Evolutionary conservation across 768 basidiomycete species (phyloP), one percentile per base, ranked within the genome.

Genomic region (Pleurotus tuoliensis): DNA sequence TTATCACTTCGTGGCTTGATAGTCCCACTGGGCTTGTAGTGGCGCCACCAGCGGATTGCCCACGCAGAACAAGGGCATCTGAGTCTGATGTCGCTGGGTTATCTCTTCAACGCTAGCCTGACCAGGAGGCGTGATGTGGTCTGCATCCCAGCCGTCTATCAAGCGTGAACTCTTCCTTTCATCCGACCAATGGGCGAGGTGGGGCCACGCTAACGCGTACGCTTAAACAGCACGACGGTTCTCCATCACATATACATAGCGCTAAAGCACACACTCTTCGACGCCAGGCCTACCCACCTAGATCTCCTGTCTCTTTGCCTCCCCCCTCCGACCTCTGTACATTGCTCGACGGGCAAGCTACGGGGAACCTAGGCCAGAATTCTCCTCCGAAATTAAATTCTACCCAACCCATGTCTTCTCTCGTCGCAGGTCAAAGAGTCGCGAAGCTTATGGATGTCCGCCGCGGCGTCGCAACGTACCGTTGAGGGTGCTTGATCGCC

Each of bases 11-110:
- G 46, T 47, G 46, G 46, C 46, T 47, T 47, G 46, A 47, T 47
- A 25, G 22, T 47, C 46, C 46, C 46, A 47, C 30, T 34, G 9
- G 30, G 30, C 30, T 34, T 11, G 46, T 47, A 47, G 46, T 18
- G 30, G 46, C 46, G 46, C 22, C 46, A 24, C 22, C 16, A 25
- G 13, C 13, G 15, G 20, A 50, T 50, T 50, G 48, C 48, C 48
- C 37, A 30, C 48, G 30, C 37, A 50, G 25, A 50, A 50, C 48
- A 50, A 50, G 48, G 48, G 25, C 48, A 49, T 34, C 48, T 50
- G 48, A 20, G 48, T 34, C 37, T 50, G 25, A 27, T 50, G 27
- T 15, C 20, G 13, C 16, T 15, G 24, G 15, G n/a, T 24, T 20
- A 27, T 20, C 16, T 34, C 30, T 34, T 34, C 30, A 24, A 50